These are phyloP conservation scores for Zymoseptoria tritici DNA, from an alignment of 2,329 filamentous ascomycete species.

Conservation along the genomic window DNA sequence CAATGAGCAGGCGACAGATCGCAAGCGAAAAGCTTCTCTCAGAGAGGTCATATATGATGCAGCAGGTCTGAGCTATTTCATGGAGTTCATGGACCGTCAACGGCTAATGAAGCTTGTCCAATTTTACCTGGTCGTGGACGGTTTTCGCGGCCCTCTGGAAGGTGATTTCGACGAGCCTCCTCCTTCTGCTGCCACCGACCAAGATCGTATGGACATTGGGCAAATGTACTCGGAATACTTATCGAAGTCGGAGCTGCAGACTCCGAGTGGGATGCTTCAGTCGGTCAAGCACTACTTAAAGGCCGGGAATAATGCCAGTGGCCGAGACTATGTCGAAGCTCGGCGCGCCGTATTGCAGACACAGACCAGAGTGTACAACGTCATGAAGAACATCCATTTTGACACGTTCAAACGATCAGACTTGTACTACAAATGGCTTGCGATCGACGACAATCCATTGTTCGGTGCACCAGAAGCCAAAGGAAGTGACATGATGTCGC, in stretches of 20 bases:
- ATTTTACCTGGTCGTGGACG: slow-evolving; percentile 97
- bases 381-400: slow-evolving; percentile 74
- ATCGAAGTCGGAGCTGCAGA: slow-evolving; percentile 70
- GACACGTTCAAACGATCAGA: slow-evolving; percentile 86
- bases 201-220: slow-evolving; percentile 78
- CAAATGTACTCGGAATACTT: slow-evolving; percentile 91
- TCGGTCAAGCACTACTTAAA: slow-evolving; percentile 71
- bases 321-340: slow-evolving; percentile 74
- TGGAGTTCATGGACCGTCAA: slow-evolving; percentile 98
- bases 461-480: slow-evolving; percentile 22
- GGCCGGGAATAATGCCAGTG: slow-evolving; percentile 67
- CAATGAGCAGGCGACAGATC: slow-evolving; percentile 43
- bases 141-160: slow-evolving; percentile 88
- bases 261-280: slow-evolving; percentile 60
- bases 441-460: slow-evolving; percentile 61
- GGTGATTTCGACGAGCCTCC: slow-evolving; percentile 66
- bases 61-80: slow-evolving; percentile 91
- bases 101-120: slow-evolving; percentile 82
- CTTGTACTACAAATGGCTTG: slow-evolving; percentile 90
- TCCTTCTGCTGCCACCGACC: slow-evolving; percentile 50
- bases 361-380: slow-evolving; percentile 75
- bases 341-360: slow-evolving; percentile 72
- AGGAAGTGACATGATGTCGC: slow-evolving; percentile 12
- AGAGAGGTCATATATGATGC: slow-evolving; percentile 83
- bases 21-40: slow-evolving; percentile 66